Base-by-base conservation (phyloP, 2,329 filamentous ascomycete genomes). In the Trichoderma harzianum region DNA sequence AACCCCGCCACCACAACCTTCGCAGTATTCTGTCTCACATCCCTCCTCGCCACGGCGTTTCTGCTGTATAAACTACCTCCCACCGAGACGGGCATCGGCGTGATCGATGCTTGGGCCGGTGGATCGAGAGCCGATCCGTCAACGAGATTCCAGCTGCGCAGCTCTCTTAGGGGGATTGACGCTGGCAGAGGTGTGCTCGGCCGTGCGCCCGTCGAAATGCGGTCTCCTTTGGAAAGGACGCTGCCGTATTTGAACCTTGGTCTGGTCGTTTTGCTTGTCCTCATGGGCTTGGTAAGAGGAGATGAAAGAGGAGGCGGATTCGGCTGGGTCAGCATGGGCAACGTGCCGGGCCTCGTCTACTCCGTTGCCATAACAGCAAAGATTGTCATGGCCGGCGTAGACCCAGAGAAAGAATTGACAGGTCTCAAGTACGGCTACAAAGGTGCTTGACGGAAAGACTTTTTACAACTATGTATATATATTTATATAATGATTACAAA, bases 381-480 rank as follows among this genome's bases (percentile, higher is more conserved):
- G 80, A 81, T 88, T 66, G 84, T 92, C 77, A 90, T 94, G 87
- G 86, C 86, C 4, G 86, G 89, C 62, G 87, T 94, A 10, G 91
- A 94, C 81, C 87, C 92, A 6, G 90, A 88, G 77, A 82, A 84
- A 73, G 91, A 92, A 77, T 80, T 95, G 76, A 83, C 86, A 63
- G 83, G 81, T 69, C 82, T 93, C 77, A 88, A 83, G 78, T 93
- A 93, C 81, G 84, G 86, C 69, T 91, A 89, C 77, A 93, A 91
- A 77, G 91, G 91, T 3, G 91, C 90, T 55, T 92, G 76, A 78
- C 8, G 18, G 5, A 2, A 18, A 43, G 61, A 10, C 14, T 21
- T 58, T 58, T 58, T 58, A n/a, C 11, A 57, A 14, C n/a, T 18
- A 58, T 12, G 14, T 30, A 18, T 12, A 32, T 34, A 14, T 21